Evolutionary conservation across 805 yeast genomes (phyloP).

Genomic region (Saccharomycopsis fibuligera): DNA sequence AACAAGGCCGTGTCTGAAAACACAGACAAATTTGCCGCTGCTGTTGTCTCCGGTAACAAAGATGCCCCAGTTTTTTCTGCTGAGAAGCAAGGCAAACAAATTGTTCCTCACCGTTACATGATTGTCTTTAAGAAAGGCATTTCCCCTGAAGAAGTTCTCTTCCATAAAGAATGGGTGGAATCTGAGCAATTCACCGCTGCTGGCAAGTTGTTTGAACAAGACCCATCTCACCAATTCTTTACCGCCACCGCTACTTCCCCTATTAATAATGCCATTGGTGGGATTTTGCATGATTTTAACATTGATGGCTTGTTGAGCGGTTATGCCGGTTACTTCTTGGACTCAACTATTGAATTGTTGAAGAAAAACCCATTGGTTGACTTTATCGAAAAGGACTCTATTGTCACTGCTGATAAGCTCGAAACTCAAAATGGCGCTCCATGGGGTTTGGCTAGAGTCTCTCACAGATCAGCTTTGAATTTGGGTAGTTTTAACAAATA

Average conservation of each 20-base stretch:
- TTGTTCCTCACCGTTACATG: constrained; percentile 74
- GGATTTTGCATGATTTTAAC: constrained; percentile 35
- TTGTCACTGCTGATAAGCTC: constrained; percentile 44
- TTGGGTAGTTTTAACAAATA: constrained; percentile 54
- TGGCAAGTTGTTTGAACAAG: constrained; percentile 30
- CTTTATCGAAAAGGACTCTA: constrained; percentile 57
- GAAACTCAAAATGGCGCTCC: constrained; percentile 60
- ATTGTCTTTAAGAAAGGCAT: constrained; percentile 71
- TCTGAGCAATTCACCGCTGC: constrained; percentile 43
- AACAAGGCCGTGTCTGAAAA: constrained; percentile 13
- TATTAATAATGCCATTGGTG: constrained; percentile 20
- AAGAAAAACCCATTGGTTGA: constrained; percentile 59
- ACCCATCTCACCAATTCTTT: constrained; percentile 36
- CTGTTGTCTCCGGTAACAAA: constrained; percentile 15
- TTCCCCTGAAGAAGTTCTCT: constrained; percentile 43
- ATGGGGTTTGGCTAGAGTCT: constrained; percentile 69
- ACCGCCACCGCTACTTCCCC: constrained; percentile 26
- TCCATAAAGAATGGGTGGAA: constrained; percentile 65
- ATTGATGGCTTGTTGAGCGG: constrained; percentile 59
- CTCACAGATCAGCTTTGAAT: constrained; percentile 57
- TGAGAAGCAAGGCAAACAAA: constrained; percentile 36
- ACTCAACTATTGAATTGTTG: constrained; percentile 65
- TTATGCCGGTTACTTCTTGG: constrained; percentile 80
- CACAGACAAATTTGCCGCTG: constrained; percentile 6
- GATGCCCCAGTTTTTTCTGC: constrained; percentile 45